Conservation (phyloP, 2,329 filamentous ascomycete species). For the Fusarium clavum region DNA sequence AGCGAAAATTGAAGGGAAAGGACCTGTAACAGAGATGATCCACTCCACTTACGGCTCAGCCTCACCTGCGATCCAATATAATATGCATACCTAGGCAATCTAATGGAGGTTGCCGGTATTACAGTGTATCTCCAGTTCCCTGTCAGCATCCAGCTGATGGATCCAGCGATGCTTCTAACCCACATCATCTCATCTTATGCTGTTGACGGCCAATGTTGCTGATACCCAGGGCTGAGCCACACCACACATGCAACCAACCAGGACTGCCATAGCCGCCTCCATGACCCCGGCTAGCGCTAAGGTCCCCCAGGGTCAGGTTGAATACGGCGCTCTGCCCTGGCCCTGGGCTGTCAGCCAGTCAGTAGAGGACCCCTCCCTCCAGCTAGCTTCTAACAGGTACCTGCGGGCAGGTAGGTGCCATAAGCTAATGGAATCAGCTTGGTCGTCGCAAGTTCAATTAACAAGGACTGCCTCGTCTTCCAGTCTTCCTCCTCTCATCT, state of each 20-base stretch:
- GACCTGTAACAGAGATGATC: conserved; percentile 6
- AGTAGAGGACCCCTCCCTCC: conserved; percentile 17
- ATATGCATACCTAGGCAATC: background rate
- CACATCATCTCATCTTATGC: conserved; percentile 6
- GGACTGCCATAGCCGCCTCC: conserved; percentile 1
- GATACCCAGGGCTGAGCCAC: conserved; percentile 13
- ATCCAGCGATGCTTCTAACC: conserved; percentile 24
- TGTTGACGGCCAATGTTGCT: background rate
- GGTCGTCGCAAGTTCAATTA: conserved; percentile 39
- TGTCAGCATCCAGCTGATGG: conserved; percentile 25
- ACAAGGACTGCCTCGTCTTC: conserved; percentile 34
- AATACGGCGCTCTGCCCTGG: conserved; percentile 19
- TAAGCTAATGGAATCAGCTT: conserved; percentile 9
- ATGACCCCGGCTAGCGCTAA: conserved; percentile 15
- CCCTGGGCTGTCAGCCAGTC: conserved; percentile 17
- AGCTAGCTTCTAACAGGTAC: background rate
- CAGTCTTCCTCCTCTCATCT: conserved; percentile 20
- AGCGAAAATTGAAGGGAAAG: conserved; percentile 16
- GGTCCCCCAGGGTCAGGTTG: conserved; percentile 9
- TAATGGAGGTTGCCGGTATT: conserved; percentile 11
- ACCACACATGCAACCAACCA: conserved; percentile 24
- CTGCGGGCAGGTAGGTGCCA: background rate
- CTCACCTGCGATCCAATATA: conserved; percentile 15
- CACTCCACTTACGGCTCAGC: conserved; percentile 21
- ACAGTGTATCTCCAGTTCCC: background rate